phyloP scores from a whole-genome alignment of 2,329 filamentous ascomycete species.

The Colletotrichum somersetense region DNA sequence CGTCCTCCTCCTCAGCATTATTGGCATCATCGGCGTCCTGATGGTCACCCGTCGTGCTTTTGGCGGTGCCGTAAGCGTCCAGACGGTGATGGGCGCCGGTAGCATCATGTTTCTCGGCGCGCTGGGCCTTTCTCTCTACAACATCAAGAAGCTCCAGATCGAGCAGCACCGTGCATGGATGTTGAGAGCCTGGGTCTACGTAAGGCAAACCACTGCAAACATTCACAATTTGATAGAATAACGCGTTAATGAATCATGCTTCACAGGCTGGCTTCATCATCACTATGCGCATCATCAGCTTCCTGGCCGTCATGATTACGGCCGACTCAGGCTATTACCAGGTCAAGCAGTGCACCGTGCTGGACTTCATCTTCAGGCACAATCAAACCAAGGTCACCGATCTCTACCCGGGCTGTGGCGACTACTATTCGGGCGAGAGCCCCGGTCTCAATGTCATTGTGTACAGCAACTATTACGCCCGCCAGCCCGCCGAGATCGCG shows the following conservation, averaged over 20 bases:
- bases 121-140: constrained; percentile 63
- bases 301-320: constrained; percentile 54
- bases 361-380: constrained; percentile 54
- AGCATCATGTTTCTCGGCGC: constrained; percentile 59
- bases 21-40: constrained; percentile 62
- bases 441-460: constrained; percentile 47
- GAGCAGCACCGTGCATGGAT: constrained; percentile 75
- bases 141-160: constrained; percentile 71
- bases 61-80: constrained; percentile 66
- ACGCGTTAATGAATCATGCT: not conserved
- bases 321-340: constrained; percentile 46
- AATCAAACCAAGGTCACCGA: constrained; percentile 45
- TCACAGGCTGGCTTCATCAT: constrained; percentile 60
- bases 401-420: constrained; percentile 59
- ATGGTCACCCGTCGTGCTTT: constrained; percentile 66
- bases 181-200: constrained; percentile 66
- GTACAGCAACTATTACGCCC: constrained; percentile 49
- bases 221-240: not conserved
- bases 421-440: constrained; percentile 51
- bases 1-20: constrained; percentile 60
- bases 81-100: constrained; percentile 58
- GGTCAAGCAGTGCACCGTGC: constrained; percentile 61
- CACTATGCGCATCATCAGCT: constrained; percentile 61
- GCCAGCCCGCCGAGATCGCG: constrained; percentile 48
- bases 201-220: constrained; percentile 44